These are phyloP conservation scores for Yarrowia hollandica DNA, from an alignment of 805 yeast species.

Conservation along the genomic window DNA sequence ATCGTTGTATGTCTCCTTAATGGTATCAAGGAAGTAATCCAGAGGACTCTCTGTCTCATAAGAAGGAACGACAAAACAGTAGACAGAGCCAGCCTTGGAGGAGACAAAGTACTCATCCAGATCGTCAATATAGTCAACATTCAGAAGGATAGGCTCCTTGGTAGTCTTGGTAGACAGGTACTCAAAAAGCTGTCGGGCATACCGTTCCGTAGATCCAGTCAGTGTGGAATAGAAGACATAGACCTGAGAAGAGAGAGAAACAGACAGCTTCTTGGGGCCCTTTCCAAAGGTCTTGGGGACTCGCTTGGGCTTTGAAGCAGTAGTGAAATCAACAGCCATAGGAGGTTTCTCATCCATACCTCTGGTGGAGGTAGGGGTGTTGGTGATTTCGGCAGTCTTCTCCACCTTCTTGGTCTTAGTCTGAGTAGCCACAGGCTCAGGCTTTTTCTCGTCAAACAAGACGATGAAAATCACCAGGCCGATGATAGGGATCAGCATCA, in stretches of 20 bases:
- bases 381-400: neutral
- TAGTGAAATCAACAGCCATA: conserved; percentile 36
- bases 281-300: conserved; percentile 23
- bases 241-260: conserved; percentile 41
- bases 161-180: conserved; percentile 40
- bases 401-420: neutral
- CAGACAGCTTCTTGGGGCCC: conserved; percentile 32
- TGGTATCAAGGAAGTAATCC: conserved; percentile 78
- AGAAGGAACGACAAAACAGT: conserved; percentile 78
- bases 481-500: conserved; percentile 29
- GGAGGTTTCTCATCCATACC: conserved; percentile 30
- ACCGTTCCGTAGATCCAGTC: conserved; percentile 77
- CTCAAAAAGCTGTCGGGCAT: conserved; percentile 56
- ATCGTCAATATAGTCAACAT: conserved; percentile 81
- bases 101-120: conserved; percentile 77
- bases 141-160: conserved; percentile 55
- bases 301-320: conserved; percentile 23
- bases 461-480: conserved; percentile 18
- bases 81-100: conserved; percentile 48
- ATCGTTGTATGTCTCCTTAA: conserved; percentile 79
- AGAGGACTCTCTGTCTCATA: conserved; percentile 92
- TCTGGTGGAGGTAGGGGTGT: neutral
- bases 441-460: conserved; percentile 7
- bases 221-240: conserved; percentile 78
- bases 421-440: neutral